Conservation (phyloP, 805 yeast species). For the Saccharomycopsis lassenensis region DNA sequence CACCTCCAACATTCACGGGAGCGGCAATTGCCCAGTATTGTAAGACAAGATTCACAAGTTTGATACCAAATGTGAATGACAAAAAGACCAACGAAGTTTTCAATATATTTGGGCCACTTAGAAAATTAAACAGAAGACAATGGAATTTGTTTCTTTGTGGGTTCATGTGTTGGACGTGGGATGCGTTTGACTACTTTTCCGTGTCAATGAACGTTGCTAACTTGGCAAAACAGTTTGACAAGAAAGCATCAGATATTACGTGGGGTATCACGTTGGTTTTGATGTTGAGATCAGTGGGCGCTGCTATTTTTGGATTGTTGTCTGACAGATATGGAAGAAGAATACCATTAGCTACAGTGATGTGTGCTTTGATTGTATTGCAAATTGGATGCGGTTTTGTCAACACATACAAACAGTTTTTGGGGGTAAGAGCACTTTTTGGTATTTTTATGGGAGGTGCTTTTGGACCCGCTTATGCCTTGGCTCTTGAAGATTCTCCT, state of each 20-base stretch:
- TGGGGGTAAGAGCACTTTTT: conserved; percentile 52
- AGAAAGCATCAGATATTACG: conserved; percentile 39
- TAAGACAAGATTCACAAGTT: conserved; percentile 4
- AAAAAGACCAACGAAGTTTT: not conserved
- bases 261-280: conserved; percentile 66
- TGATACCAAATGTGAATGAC: conserved; percentile 7
- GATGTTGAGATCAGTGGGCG: conserved; percentile 61
- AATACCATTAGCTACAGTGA: conserved; percentile 41
- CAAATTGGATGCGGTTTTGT: conserved; percentile 60
- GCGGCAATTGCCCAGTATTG: conserved; percentile 2
- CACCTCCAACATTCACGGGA: no score
- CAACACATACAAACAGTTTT: conserved; percentile 41
- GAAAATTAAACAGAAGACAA: conserved; percentile 27
- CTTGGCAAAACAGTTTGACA: conserved; percentile 39
- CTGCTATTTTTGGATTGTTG: conserved; percentile 45
- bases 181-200: conserved; percentile 60
- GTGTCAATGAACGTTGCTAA: conserved; percentile 44
- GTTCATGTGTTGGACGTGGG: conserved; percentile 59
- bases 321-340: conserved; percentile 55
- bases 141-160: conserved; percentile 56
- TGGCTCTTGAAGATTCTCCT: conserved; percentile 59
- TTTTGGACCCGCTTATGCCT: conserved; percentile 54
- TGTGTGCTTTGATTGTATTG: conserved; percentile 35
- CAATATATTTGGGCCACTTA: conserved; percentile 35
- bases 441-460: conserved; percentile 52